Evolutionary conservation across 345 rosid species (phyloP).

Genomic region (Salix purpurea): DNA sequence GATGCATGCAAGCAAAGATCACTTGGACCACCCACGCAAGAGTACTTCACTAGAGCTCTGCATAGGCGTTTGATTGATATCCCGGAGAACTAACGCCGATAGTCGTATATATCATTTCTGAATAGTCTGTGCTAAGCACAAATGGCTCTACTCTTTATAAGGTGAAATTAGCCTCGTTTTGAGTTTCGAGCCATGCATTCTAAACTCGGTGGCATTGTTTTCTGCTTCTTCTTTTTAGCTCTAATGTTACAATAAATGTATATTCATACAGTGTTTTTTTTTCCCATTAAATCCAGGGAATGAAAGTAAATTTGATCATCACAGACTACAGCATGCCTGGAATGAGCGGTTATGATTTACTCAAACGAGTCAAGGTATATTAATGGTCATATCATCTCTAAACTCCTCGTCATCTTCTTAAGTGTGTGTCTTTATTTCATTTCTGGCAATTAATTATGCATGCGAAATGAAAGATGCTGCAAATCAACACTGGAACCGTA

Average conservation of each 20-base stretch:
- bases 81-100: not conserved
- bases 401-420: not conserved
- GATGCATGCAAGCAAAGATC: conserved; percentile 1
- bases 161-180: not conserved
- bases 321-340: conserved; percentile 91
- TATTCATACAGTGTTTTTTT: not conserved
- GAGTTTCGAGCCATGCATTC: not conserved
- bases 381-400: not conserved
- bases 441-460: not conserved
- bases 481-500: not conserved
- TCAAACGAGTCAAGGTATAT: conserved; percentile 64
- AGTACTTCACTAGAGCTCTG: not conserved
- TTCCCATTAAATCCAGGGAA: conserved; percentile 29
- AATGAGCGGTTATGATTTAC: conserved; percentile 82
- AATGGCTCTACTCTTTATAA: not conserved
- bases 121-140: not conserved
- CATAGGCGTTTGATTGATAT: not conserved
- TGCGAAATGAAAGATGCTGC: not conserved
- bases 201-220: not conserved
- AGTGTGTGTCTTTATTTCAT: not conserved
- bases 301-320: conserved; percentile 71
- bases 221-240: no score
- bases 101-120: no score
- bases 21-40: not conserved
- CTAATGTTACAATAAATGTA: not conserved